Evolutionary conservation across 2,329 filamentous ascomycete genomes (phyloP).

Genomic region (Hypoxylon sp.): DNA sequence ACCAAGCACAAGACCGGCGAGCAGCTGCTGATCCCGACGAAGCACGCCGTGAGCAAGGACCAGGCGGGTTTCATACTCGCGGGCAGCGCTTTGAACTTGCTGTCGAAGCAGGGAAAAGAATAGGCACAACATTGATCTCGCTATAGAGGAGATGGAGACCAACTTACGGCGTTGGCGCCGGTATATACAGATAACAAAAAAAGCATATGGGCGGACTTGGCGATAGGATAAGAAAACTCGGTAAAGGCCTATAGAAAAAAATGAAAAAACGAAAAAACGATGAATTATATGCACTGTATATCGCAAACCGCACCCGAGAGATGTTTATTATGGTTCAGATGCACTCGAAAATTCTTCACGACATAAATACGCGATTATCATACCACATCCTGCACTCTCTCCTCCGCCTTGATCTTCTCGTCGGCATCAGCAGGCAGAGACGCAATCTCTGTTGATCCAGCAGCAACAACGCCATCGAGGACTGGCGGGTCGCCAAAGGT

Average conservation of each 20-base stretch:
- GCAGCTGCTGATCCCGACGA: conserved; percentile 75
- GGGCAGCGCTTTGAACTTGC: conserved; percentile 89
- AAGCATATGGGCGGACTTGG: background rate
- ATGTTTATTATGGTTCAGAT: too few relatives aligned
- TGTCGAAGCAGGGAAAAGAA: conserved; percentile 69
- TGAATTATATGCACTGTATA: background rate
- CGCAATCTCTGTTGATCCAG: too few relatives aligned
- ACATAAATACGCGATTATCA: too few relatives aligned
- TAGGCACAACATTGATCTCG: background rate
- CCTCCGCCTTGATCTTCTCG: background rate
- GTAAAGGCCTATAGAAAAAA: too few relatives aligned
- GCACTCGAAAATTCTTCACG: too few relatives aligned
- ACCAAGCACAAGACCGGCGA: conserved; percentile 68
- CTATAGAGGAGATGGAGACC: background rate
- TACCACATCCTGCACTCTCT: background rate
- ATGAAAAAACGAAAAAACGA: background rate
- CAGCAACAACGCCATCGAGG: background rate
- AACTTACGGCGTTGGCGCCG: background rate
- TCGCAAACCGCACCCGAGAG: too few relatives aligned
- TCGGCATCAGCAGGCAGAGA: too few relatives aligned
- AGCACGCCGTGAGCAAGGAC: conserved; percentile 86
- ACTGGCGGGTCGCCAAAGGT: conserved; percentile 33
- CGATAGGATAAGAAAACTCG: too few relatives aligned
- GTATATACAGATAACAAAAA: background rate
- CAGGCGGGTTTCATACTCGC: conserved; percentile 93